Conservation (phyloP, 2,329 filamentous ascomycete genomes). For the Penicillium sumatraense region DNA sequence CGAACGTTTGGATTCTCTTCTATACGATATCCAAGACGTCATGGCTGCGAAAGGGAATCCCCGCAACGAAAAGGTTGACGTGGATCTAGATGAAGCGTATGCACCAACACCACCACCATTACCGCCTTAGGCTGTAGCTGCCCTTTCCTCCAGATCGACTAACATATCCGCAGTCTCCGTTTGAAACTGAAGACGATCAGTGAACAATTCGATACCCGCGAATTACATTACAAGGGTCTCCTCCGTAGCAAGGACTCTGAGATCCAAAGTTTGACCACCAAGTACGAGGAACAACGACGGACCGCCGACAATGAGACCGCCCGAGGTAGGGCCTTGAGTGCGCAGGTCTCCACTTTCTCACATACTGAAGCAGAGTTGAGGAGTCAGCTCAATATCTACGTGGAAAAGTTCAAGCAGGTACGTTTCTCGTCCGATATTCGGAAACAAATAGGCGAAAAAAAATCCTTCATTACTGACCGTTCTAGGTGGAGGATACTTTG, state of each 20-base stretch:
- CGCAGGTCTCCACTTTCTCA: conserved; percentile 91
- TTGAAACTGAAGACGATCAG: conserved; percentile 91
- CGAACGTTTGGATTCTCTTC: conserved; percentile 77
- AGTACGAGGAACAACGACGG: conserved; percentile 88
- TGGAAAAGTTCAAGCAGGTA: conserved; percentile 99
- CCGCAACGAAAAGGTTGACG: conserved; percentile 77
- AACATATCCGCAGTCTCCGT: conserved; percentile 49
- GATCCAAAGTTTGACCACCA: conserved; percentile 86
- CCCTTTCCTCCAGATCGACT: conserved; percentile 5
- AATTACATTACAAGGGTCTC: conserved; percentile 89
- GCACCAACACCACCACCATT: conserved; percentile 47
- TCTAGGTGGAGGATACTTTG: conserved; percentile 93
- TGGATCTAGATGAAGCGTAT: conserved; percentile 88
- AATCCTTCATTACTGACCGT: too few species aligned
- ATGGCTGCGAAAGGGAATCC: conserved; percentile 86
- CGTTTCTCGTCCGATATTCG: conserved; percentile 43
- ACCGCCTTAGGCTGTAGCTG: background rate
- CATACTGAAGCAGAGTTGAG: conserved; percentile 93
- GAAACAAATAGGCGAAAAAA: too few species aligned
- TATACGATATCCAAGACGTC: conserved; percentile 84
- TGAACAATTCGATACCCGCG: conserved; percentile 94
- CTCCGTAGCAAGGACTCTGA: conserved; percentile 95
- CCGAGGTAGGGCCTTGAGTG: conserved; percentile 82
- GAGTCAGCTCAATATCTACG: conserved; percentile 96
- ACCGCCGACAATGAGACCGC: conserved; percentile 78